phyloP scores from a whole-genome alignment of 371 early-diverging fungal species.

The Capillidium heterosporum region DNA sequence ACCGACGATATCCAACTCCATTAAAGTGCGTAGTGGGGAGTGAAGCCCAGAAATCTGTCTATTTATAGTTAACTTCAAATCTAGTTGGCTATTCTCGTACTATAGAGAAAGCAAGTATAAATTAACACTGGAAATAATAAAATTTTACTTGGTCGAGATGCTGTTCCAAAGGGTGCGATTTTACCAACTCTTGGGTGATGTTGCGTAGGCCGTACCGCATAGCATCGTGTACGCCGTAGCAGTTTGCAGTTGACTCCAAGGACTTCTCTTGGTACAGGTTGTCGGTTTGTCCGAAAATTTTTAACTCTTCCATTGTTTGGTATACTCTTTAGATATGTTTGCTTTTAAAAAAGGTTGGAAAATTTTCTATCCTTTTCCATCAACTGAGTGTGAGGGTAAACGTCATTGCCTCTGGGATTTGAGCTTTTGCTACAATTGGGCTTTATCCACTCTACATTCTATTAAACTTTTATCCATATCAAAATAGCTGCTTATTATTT shows the following conservation, averaged over 20 bases:
- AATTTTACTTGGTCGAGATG: constrained; percentile 41
- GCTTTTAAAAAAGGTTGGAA: too few relatives aligned
- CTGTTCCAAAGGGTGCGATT: constrained; percentile 63
- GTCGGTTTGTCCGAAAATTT: too few relatives aligned
- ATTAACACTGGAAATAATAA: neutral
- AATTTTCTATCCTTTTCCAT: too few relatives aligned
- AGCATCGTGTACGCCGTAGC: constrained; percentile 67
- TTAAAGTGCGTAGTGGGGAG: constrained; percentile 72
- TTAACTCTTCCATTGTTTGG: too few relatives aligned
- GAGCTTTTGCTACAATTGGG: too few relatives aligned
- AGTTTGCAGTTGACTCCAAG: constrained; percentile 23
- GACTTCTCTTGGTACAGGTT: neutral
- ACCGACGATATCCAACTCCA: constrained; percentile 60
- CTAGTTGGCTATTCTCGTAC: constrained; percentile 71
- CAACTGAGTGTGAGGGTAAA: too few relatives aligned
- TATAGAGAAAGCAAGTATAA: constrained; percentile 11
- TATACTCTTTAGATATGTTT: too few relatives aligned
- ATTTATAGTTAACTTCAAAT: constrained; percentile 58
- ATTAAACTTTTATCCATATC: too few relatives aligned
- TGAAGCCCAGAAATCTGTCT: constrained; percentile 70
- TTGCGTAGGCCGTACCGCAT: constrained; percentile 61
- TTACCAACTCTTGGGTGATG: constrained; percentile 42
- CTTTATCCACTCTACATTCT: too few relatives aligned
- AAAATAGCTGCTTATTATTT: too few relatives aligned
- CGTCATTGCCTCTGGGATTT: too few relatives aligned